Evolutionary conservation across 2,329 filamentous ascomycete genomes (phyloP).

Genomic region (Paecilomyces sp.): DNA sequence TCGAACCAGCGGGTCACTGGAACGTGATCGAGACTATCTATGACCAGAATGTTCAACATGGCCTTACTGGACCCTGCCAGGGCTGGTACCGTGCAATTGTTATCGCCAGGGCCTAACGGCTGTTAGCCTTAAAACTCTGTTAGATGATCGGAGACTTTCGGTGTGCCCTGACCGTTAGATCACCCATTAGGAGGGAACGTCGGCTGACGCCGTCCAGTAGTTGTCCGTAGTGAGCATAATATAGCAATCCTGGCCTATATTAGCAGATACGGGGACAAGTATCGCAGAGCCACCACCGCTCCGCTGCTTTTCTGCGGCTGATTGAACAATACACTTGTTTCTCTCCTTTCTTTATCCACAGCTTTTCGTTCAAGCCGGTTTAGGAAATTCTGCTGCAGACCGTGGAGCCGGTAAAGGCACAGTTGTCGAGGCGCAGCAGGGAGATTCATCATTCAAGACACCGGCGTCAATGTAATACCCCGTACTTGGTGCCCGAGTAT

Average conservation of each 20-base stretch:
- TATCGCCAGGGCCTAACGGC: not conserved
- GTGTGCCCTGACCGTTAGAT: conserved; percentile 5
- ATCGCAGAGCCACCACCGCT: not conserved
- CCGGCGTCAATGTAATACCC: not conserved
- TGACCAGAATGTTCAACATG: not conserved
- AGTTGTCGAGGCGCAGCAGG: not conserved
- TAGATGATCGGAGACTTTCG: not conserved
- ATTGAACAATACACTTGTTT: not conserved
- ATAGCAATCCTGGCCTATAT: conserved; percentile 1
- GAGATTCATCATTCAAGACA: not conserved
- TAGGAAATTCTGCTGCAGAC: not conserved
- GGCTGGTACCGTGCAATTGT: not conserved
- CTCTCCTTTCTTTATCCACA: not conserved
- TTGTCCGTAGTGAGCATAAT: not conserved
- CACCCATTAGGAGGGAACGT: conserved; percentile 5
- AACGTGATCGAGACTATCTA: not conserved
- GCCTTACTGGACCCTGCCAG: not conserved
- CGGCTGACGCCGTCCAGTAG: not conserved
- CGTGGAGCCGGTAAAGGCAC: not conserved
- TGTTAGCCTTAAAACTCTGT: not conserved
- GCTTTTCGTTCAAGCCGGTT: not conserved
- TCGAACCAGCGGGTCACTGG: not conserved
- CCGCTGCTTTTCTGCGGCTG: not conserved
- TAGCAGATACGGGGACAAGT: not conserved
- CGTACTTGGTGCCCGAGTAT: not conserved